These are phyloP conservation scores for Ramicandelaber brevisporus DNA, from an alignment of 192 early-diverging fungal species.

Conservation along the genomic window DNA sequence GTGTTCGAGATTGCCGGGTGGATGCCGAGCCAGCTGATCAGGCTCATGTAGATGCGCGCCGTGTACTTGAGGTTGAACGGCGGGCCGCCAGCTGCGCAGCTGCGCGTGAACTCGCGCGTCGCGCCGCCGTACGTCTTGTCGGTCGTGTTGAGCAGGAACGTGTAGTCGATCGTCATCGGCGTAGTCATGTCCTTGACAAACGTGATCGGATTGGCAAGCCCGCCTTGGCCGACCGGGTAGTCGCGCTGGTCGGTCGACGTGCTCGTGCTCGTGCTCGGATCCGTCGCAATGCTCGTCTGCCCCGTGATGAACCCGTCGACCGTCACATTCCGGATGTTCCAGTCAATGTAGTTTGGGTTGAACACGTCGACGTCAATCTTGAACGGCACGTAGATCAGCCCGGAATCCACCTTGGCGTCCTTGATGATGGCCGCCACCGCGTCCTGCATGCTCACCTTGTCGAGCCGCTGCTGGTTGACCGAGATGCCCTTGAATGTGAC, in stretches of 20 bases:
- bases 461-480: conserved; percentile 7
- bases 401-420: no score
- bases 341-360: conserved; percentile 23
- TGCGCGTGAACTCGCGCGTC: conserved; percentile 7
- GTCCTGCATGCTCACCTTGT: conserved; percentile 10
- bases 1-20: conserved; percentile 18
- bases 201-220: conserved; percentile 12
- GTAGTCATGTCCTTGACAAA: conserved; percentile 12
- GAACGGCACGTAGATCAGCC: conserved; percentile 18
- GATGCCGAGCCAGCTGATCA: conserved; percentile 21
- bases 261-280: conserved; percentile 10
- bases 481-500: conserved; percentile 11
- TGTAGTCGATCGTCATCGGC: conserved; percentile 16
- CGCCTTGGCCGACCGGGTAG: conserved; percentile 18
- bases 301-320: conserved; percentile 12
- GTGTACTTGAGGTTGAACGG: conserved; percentile 13
- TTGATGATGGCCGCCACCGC: no score
- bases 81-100: conserved; percentile 12
- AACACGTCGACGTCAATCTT: conserved; percentile 18
- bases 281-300: conserved; percentile 15
- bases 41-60: conserved; percentile 14
- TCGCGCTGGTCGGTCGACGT: conserved; percentile 5
- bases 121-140: conserved; percentile 12
- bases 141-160: conserved; percentile 13
- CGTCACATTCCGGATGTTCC: conserved; percentile 24